Base-by-base conservation (phyloP, 2,329 filamentous ascomycete species). In the Fusarium hainanense region DNA sequence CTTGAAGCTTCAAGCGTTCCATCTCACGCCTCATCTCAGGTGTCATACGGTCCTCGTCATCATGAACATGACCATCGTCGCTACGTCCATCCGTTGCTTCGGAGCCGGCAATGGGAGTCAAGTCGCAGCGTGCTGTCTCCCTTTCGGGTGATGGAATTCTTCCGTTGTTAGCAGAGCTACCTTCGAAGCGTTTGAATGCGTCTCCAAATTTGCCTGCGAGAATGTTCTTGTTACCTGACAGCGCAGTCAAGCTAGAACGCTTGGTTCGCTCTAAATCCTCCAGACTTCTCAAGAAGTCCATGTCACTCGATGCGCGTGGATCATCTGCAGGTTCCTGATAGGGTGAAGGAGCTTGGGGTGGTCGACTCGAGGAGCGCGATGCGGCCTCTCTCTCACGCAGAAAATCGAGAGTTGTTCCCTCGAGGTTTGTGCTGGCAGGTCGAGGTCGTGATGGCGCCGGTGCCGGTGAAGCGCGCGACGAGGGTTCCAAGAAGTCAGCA, bases 141-240 rank as follows among this genome's bases (percentile, higher is more conserved):
- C 84, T 85, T 27, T 83, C 79, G 6, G 85, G 85, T 7, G 85
- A 87, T 3, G 85, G 82, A 16, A 83, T 83, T 37, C 84, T 81
- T 9, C 77, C 18, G 73, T 74, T 13, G 71, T 68, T 23, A 50
- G 69, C 74, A 75, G 63, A 79, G 63, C 84, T 87, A 25, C 83
- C 85, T 78, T 99, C 96, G 72, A 98, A 98, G 8, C 92, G 88
- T 76, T 95, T 93, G 82, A 98, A 98, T 5, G 95, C 94, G 74
- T 98, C 94, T 1, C 94, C 93, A 78, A 98, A 98, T 72, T 92
- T 93, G 25, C 94, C 93, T 7, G 90, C 91, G n/a, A 98, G 84
- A 40, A 97, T 89, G 60, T 89, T 93, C 79, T 96, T 97, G 27
- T 92, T 92, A 41, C 89, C 89, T 9, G 91, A 89, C 20, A 93